Evolutionary conservation across 306 rosid species (phyloP).

Genomic region (Dalbergia cochinchinensis): DNA sequence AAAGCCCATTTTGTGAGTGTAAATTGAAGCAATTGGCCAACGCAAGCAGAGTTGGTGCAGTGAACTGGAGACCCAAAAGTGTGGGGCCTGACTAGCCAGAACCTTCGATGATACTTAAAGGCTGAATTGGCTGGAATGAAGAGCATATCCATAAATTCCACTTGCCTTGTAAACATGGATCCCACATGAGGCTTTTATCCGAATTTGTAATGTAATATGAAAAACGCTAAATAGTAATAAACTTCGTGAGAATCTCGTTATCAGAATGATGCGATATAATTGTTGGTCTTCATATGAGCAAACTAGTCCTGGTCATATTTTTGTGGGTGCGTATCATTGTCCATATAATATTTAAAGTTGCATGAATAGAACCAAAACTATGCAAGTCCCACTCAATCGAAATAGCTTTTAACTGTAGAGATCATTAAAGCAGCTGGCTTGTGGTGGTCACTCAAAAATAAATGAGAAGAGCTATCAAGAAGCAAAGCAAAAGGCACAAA

Average conservation of each 20-base stretch:
- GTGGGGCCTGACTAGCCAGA: background rate
- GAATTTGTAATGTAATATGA: no score
- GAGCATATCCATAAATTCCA: background rate
- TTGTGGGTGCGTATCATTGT: no score
- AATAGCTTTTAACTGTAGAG: background rate
- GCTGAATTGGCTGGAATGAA: background rate
- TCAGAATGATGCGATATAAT: no score
- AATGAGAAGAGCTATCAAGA: background rate
- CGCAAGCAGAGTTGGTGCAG: no score
- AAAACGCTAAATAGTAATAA: no score
- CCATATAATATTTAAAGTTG: background rate
- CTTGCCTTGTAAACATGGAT: background rate
- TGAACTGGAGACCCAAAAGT: background rate
- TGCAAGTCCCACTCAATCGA: conserved; percentile 35
- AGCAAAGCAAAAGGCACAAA: conserved; percentile 11
- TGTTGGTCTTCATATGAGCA: no score
- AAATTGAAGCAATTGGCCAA: background rate
- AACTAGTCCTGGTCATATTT: no score
- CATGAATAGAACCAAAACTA: background rate
- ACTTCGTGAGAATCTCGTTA: no score
- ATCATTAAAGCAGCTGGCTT: conserved; percentile 12
- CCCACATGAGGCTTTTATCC: background rate
- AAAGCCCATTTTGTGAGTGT: background rate
- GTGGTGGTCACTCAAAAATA: conserved; percentile 12
- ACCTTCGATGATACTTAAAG: background rate